Base-by-base conservation (phyloP, 768 basidiomycete species). In the Rhodotorula toruloides region DNA sequence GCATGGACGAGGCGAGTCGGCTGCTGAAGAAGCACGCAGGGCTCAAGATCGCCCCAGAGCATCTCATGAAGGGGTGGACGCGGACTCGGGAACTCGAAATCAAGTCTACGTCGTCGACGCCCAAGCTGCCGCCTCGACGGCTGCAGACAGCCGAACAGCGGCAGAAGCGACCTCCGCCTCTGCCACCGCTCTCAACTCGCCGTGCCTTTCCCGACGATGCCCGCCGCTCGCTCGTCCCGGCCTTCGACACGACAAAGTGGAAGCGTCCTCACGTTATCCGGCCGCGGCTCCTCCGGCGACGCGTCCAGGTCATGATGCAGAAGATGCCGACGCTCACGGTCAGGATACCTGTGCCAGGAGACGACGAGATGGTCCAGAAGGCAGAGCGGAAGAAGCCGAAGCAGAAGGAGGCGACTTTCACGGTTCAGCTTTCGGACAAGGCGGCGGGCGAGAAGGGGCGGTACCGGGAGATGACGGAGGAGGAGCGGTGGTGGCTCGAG, bases 191-290 rank as follows among this genome's bases (percentile, higher is more conserved):
- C 12, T 12, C 34, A 16, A 34, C 17, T 29, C 31, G 6, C 43
- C 36, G 2, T 19, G 32, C 40, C 19, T 50, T n/a, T n/a, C n/a
- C n/a, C 34, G 52, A 25, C 22, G 34, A 37, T n/a, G 32, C 14
- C 4, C 43, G 39, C 3, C 44, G 66, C 29, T 25, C 37, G 16
- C 39, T 48, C 29, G 42, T 29, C 2, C 66, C 66, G n/a, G 43
- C 52, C 2, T 32, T 37, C 31, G 29, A 44, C 3, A 58, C 58
- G 46, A 62, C 57, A 29, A 67, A 67, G 42, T 67, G 66, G 66
- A 61, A 67, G 57, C 32, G 6, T 6, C 66, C 66, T 31, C 62
- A 67, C 40, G 46, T 39, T 14, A 17, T 67, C 46, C 54, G 61
- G n/a, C 13, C 49, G 25, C 61, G 66, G 11, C 40, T 67, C 12